Conservation (phyloP, 805 yeast genomes). For the Phaffomyces thermotolerans region DNA sequence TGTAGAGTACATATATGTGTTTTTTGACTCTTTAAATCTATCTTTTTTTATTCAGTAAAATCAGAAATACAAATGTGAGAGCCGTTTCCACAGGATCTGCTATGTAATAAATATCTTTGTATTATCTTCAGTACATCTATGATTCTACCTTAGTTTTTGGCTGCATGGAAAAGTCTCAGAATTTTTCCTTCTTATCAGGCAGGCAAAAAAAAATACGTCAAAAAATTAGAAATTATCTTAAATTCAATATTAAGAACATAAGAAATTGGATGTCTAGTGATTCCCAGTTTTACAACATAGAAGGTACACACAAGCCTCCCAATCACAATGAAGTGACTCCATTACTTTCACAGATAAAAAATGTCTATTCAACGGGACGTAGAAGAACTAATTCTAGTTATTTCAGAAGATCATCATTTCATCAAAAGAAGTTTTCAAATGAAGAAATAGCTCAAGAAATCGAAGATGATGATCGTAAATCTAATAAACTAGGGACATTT, state of each 20-base stretch:
- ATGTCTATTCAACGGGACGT: slow-evolving; percentile 2
- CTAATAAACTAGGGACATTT: slow-evolving; percentile 64
- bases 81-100: no score
- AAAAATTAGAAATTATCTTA: no score
- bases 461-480: slow-evolving; percentile 24
- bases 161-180: no score
- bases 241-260: background rate
- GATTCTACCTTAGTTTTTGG: no score
- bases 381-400: slow-evolving; percentile 14
- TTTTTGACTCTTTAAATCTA: no score
- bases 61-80: no score
- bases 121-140: no score
- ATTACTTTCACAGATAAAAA: slow-evolving; percentile 11
- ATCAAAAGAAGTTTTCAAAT: background rate
- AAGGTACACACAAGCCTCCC: slow-evolving; percentile 27
- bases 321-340: slow-evolving; percentile 16
- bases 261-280: slow-evolving; percentile 2
- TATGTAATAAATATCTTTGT: no score
- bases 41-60: no score
- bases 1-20: no score
- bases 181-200: no score
- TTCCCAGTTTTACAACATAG: slow-evolving; percentile 27
- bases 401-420: slow-evolving; percentile 20
- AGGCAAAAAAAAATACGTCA: no score
- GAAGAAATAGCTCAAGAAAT: slow-evolving; percentile 7